A percentile compares a stretch with the other conserved stretches of the same genome.
These are phyloP conservation scores for Rhodotorula taiwanensis DNA, from an alignment of 768 basidiomycete species.

Conservation along the genomic window DNA sequence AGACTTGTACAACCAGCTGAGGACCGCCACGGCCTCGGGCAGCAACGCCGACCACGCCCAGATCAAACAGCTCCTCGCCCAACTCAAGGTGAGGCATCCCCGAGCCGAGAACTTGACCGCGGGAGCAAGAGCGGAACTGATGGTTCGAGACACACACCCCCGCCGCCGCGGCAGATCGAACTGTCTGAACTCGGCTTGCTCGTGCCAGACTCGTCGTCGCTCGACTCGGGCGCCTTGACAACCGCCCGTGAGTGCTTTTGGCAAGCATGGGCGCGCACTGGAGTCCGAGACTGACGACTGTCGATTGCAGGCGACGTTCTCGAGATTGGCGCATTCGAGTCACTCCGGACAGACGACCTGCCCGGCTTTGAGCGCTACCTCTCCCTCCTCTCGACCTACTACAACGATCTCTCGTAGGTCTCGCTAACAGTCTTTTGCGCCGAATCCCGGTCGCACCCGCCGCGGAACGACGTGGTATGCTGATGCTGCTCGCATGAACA, in stretches of 20 bases:
- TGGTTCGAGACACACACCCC: neutral
- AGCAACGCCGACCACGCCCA: neutral
- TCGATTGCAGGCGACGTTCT: slow-evolving; percentile 61
- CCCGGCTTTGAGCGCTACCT: slow-evolving; percentile 94
- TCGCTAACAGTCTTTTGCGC: neutral
- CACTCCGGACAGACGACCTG: slow-evolving; percentile 77
- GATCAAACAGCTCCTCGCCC: slow-evolving; percentile 2
- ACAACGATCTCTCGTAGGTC: slow-evolving; percentile 68
- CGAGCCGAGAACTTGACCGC: no score
- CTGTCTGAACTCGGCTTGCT: slow-evolving; percentile 28
- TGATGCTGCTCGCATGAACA: slow-evolving; percentile 43
- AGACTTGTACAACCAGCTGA: slow-evolving; percentile 7
- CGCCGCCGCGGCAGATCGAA: slow-evolving; percentile 10
- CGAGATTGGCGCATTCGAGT: slow-evolving; percentile 91
- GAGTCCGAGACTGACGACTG: slow-evolving; percentile 42
- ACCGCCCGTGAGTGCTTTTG: slow-evolving; percentile 15
- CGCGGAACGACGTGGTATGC: no score
- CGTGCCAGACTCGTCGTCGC: slow-evolving; percentile 11
- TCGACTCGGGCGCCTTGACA: slow-evolving; percentile 18
- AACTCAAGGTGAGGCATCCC: slow-evolving; percentile 28
- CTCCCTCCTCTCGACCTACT: slow-evolving; percentile 81
- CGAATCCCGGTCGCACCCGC: no score
- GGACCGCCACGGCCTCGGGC: slow-evolving; percentile 1
- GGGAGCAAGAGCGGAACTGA: no score
- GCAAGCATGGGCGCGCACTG: slow-evolving; percentile 42